Evolutionary conservation across 1,284 basidiomycete species (phyloP), one percentile per base, ranked within the genome.

Genomic region (Ustilago sp.): DNA sequence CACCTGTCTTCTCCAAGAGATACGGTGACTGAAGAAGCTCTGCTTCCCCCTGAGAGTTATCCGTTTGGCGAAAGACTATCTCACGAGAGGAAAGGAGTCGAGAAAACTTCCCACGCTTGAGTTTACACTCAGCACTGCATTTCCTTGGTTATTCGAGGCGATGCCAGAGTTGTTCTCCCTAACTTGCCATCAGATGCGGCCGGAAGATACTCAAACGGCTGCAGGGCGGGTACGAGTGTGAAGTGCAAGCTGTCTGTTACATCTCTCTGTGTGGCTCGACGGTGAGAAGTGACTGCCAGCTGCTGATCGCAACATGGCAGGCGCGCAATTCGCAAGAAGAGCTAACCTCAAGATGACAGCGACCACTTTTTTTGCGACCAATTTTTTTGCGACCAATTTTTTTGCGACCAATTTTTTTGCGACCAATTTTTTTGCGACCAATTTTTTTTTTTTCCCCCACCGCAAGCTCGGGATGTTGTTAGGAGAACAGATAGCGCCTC

Each of bases 191-290:
- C 15, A 23, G 32, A 8, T 11, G 5, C 34, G 7, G 13, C 35
- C 57, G 38, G 31, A 43, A 41, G 23, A 36, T 19, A 41, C 38
- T 56, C 62, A 52, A 52, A 43, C 47, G 15, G 36, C 50, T 57
- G 60, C 52, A 53, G 51, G 31, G 38, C 23, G 3, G 28, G 54
- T 56, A 54, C 55, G 60, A 63, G 51, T 68, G 66, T 36, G 50
- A 59, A 41, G 50, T 41, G 38, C 53, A 41, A 12, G 31, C 13
- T 28, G 48, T 15, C 13, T 8, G 28, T 36, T 36, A 12, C 4
- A 41, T 31, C 50, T 8, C 15, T 13, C 50, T 50, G 47, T 53
- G 57, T 59, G 52, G 59, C 57, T 66, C 57, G 63, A 66, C 19
- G 3, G 7, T 6, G 43, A 19, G 43, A 15, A 45, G n/a, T 19